Evolutionary conservation across 2,329 filamentous ascomycete species (phyloP), one percentile per base, ranked within the genome.

Genomic region (Aspergillus proliferans): DNA sequence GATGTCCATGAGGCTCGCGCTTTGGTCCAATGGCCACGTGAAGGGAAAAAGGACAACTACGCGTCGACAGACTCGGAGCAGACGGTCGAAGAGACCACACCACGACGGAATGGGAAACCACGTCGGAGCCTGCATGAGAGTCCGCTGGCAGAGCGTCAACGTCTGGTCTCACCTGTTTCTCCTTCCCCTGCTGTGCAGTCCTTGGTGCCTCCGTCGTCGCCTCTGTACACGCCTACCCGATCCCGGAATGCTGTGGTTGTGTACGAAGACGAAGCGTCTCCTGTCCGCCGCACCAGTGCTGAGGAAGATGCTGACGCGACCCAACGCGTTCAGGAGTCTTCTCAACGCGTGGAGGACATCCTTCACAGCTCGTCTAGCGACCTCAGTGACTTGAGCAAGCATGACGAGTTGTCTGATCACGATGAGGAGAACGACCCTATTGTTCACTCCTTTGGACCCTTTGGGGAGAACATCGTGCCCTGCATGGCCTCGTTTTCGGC

Each of bases 371-470:
- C 67, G 36, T 60, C 58, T 1, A 67, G 61, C 45, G 60, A 65
- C n/a, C 52, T 64, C 15, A 66, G 64, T 49, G 66, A 69, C 18
- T 47, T 64, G 34, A 63, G 62, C 50, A 68, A 70, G 47, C 66
- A 72, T 4, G 83, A 86, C 15, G 83, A 90, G 15, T 81, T 86
- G 47, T 85, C 88, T 45, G 83, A 95, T 54, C 85, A 87, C 0
- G 86, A 92, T 59, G 91, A 96, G 73, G 92, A 97, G 70, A 96
- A 96, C 55, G 93, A 97, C 58, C 91, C 91, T 2, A 84, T 95
- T 47, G 77, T 96, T 15, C 88, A 93, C 68, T 95, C 91, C 0
- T 96, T 96, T 58, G 91, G 90, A 14, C 89, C 90, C 1, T 95
- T 88, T 62, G 90, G 89, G 39, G 87, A 87, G 47, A 88, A 95